These are phyloP conservation scores for Brettanomyces naardenensis DNA, from an alignment of 805 yeast species.

Conservation along the genomic window DNA sequence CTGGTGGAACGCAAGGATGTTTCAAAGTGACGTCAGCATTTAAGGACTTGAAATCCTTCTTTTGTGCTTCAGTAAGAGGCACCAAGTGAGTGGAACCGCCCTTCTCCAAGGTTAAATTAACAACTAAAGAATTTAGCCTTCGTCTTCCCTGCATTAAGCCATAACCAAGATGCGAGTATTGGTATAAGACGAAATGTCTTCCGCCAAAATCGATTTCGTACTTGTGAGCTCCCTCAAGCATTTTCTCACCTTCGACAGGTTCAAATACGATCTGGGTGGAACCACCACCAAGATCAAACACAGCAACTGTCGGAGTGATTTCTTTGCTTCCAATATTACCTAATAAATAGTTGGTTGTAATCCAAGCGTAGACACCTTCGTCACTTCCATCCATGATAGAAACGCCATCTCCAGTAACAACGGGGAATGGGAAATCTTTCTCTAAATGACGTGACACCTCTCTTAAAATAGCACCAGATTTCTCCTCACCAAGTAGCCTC, in stretches of 20 bases:
- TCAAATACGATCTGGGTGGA: conserved; percentile 98
- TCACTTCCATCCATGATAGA: conserved; percentile 93
- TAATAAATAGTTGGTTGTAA: conserved; percentile 85
- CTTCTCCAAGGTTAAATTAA: conserved; percentile 39
- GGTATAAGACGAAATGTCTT: conserved; percentile 74
- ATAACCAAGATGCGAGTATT: conserved; percentile 90
- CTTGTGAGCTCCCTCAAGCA: conserved; percentile 82
- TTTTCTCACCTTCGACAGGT: conserved; percentile 58
- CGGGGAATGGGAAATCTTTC: conserved; percentile 82
- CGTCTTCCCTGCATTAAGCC: conserved; percentile 94
- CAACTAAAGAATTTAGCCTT: conserved; percentile 61
- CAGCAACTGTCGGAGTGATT: conserved; percentile 86
- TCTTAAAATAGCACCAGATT: conserved; percentile 59
- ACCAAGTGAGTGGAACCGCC: conserved; percentile 18
- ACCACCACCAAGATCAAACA: conserved; percentile 97
- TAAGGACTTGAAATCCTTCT: conserved; percentile 28
- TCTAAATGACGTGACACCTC: conserved; percentile 75
- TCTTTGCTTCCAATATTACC: conserved; percentile 86
- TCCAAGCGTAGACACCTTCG: conserved; percentile 99
- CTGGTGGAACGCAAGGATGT: conserved; percentile 90
- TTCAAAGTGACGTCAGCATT: conserved; percentile 39
- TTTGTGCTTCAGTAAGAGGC: conserved; percentile 26
- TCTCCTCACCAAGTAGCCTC: conserved; percentile 72
- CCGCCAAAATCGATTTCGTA: conserved; percentile 76
- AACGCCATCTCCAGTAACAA: conserved; percentile 79